A percentile compares a stretch with the other conserved stretches of the same genome.
phyloP scores from a whole-genome alignment of 2,329 filamentous ascomycete genomes.

The Apiospora malaysiana region DNA sequence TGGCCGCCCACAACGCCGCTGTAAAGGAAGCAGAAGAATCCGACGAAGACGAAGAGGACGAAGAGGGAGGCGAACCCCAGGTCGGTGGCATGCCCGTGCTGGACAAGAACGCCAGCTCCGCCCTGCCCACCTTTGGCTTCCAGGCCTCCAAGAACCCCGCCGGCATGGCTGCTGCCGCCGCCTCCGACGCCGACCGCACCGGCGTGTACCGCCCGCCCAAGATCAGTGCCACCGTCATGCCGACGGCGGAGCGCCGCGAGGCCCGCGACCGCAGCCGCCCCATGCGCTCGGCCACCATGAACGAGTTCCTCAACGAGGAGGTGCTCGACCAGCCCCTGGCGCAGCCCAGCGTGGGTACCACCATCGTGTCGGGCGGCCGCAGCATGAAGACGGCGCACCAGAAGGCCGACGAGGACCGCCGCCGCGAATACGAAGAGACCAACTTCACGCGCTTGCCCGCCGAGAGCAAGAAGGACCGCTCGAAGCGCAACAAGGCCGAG shows the following conservation, averaged over 20 bases:
- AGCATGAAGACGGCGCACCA: conserved; percentile 79
- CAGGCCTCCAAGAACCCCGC: conserved; percentile 40
- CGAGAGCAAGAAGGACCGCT: conserved; percentile 84
- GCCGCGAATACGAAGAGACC: conserved; percentile 85
- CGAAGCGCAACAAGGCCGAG: conserved; percentile 64
- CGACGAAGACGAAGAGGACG: conserved; percentile 43
- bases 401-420: conserved; percentile 77
- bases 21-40: conserved; percentile 41
- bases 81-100: not conserved
- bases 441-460: conserved; percentile 90
- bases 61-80: conserved; percentile 12
- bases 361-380: conserved; percentile 79
- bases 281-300: conserved; percentile 81
- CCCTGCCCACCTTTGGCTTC: conserved; percentile 46
- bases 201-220: conserved; percentile 89
- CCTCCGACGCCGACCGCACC: conserved; percentile 51
- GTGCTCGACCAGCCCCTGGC: conserved; percentile 81
- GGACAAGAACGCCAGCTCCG: conserved; percentile 37
- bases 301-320: conserved; percentile 89
- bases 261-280: conserved; percentile 63
- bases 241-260: conserved; percentile 67
- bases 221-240: conserved; percentile 87
- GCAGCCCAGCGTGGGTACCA: conserved; percentile 90
- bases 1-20: conserved; percentile 40
- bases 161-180: conserved; percentile 39